Conservation (phyloP, 352 stramenopile species). For the Sclerospora graminicola region DNA sequence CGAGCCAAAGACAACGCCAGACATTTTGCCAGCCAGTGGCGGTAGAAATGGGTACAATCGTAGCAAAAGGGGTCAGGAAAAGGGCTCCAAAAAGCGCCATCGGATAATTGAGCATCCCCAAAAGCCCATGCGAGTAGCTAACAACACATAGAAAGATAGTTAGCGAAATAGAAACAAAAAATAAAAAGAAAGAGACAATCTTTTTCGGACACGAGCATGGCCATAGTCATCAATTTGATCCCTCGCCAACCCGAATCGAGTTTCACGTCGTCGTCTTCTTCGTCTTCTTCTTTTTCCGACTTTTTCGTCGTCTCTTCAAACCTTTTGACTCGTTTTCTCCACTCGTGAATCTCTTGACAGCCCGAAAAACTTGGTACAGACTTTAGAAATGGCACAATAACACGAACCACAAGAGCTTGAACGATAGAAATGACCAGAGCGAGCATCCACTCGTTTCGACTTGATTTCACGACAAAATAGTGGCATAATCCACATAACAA, state of each 20-base stretch:
- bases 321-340: conserved; percentile 21
- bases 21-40: conserved; percentile 15
- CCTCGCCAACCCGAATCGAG: conserved; percentile 42
- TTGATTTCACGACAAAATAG: conserved; percentile 6
- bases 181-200: neutral
- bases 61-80: conserved; percentile 48
- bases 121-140: conserved; percentile 56
- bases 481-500: conserved; percentile 9
- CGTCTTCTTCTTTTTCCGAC: neutral
- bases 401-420: conserved; percentile 17
- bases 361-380: conserved; percentile 25
- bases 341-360: conserved; percentile 28
- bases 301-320: conserved; percentile 20
- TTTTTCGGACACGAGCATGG: conserved; percentile 36
- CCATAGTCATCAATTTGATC: conserved; percentile 48
- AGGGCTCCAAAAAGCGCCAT: conserved; percentile 66
- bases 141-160: neutral
- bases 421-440: conserved; percentile 12
- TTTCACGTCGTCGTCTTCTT: conserved; percentile 1
- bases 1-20: conserved; percentile 33
- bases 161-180: neutral
- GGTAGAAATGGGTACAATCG: conserved; percentile 29
- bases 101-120: conserved; percentile 76
- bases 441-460: conserved; percentile 25
- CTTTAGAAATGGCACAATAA: conserved; percentile 20